Percentiles rank a stretch among this genome's conserved stretches.
These are phyloP conservation scores for Curvularia lunata DNA, from an alignment of 2,329 filamentous ascomycete genomes.

Conservation along the genomic window DNA sequence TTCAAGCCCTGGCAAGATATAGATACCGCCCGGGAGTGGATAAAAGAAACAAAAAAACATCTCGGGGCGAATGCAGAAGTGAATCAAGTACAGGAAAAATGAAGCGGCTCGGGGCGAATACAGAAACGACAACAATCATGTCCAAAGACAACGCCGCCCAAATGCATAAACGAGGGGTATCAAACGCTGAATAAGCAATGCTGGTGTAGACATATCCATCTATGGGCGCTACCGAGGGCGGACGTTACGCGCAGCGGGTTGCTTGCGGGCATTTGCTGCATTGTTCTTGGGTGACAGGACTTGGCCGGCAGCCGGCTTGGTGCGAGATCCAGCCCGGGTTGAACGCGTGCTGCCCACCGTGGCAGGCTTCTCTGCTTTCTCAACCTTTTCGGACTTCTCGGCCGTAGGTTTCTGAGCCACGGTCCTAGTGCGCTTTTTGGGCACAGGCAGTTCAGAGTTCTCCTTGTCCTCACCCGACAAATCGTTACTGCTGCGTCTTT, in stretches of 20 bases:
- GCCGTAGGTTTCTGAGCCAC: conserved; percentile 17
- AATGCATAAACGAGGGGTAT: conserved; percentile 16
- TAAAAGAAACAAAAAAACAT: conserved; percentile 4
- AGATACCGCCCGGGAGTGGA: neutral
- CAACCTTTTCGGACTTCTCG: neutral
- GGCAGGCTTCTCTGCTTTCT: neutral
- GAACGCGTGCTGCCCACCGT: conserved; percentile 22
- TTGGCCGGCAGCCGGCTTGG: conserved; percentile 22
- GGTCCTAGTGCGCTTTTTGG: conserved; percentile 30
- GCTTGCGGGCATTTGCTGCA: conserved; percentile 25
- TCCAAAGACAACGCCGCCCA: conserved; percentile 17
- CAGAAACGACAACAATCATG: neutral
- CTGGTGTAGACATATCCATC: conserved; percentile 15
- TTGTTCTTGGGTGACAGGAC: conserved; percentile 36
- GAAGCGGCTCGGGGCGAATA: neutral
- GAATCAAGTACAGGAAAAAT: neutral
- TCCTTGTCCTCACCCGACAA: conserved; percentile 39
- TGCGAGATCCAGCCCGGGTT: conserved; percentile 35
- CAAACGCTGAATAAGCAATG: conserved; percentile 24
- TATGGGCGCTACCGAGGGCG: conserved; percentile 30
- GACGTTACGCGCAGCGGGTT: conserved; percentile 27
- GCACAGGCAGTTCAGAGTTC: conserved; percentile 31
- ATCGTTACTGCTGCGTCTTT: conserved; percentile 39
- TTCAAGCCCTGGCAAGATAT: conserved; percentile 22
- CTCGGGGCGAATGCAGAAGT: no score